Conservation (phyloP, 345 rosid species). For the Eucalyptus viminalis region DNA sequence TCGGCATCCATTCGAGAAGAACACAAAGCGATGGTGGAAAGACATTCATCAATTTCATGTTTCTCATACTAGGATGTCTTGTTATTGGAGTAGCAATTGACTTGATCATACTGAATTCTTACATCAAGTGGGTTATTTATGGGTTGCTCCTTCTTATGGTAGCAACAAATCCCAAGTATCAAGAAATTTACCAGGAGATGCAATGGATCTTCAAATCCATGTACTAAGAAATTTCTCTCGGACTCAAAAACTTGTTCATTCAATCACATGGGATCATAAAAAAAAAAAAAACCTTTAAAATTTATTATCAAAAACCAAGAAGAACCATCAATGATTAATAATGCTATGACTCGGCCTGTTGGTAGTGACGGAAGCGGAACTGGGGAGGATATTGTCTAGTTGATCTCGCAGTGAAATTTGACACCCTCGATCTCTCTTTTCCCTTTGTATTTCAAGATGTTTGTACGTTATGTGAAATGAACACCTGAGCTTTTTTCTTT, state of each 20-base stretch:
- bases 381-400: background rate
- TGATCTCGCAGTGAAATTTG: background rate
- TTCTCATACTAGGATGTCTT: background rate
- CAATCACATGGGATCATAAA: background rate
- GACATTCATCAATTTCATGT: background rate
- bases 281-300: background rate
- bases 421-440: background rate
- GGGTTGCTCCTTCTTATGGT: background rate
- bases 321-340: background rate
- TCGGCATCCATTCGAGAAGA: background rate
- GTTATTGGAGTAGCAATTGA: background rate
- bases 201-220: background rate
- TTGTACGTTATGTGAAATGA: too few species aligned
- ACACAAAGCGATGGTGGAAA: background rate
- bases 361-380: accelerated
- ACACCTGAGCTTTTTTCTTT: too few species aligned
- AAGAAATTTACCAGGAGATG: background rate
- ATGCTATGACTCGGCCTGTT: background rate
- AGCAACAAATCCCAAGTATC: background rate
- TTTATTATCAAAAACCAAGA: background rate
- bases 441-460: background rate
- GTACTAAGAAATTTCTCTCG: background rate
- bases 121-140: background rate
- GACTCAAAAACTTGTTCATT: background rate
- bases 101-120: background rate